Conservation (phyloP, 2,329 filamentous ascomycete genomes). For the Penicillium glabrum region DNA sequence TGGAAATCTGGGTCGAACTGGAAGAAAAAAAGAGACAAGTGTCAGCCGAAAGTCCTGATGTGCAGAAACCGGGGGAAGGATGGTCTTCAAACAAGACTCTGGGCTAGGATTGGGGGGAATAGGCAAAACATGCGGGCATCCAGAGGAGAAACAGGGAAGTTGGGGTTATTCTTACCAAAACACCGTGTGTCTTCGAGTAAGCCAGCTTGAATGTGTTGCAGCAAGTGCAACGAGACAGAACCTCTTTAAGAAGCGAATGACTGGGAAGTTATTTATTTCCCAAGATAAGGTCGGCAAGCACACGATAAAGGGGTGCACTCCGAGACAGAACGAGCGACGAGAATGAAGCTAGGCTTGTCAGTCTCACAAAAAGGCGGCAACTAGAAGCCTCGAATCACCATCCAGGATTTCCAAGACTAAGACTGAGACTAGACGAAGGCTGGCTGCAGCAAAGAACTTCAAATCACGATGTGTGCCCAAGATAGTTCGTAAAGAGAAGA, state of each 20-base stretch:
- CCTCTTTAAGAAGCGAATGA: constrained; percentile 48
- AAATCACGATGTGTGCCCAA: constrained; percentile 24
- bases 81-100: constrained; percentile 17
- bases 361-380: constrained; percentile 32
- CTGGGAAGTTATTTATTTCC: constrained; percentile 41
- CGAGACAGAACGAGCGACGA: constrained; percentile 48
- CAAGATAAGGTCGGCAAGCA: constrained; percentile 38
- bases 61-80: constrained; percentile 4
- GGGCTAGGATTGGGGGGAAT: constrained; percentile 12
- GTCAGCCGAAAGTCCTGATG: constrained; percentile 15
- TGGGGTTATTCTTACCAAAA: constrained; percentile 40
- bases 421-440: constrained; percentile 28
- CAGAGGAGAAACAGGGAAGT: constrained; percentile 22
- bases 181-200: constrained; percentile 47
- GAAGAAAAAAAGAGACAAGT: constrained; percentile 6
- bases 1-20: constrained; percentile 47
- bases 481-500: constrained; percentile 17
- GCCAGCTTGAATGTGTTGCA: constrained; percentile 52
- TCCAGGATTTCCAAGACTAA: constrained; percentile 28
- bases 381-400: constrained; percentile 37
- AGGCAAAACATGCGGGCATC: constrained; percentile 24
- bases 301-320: constrained; percentile 28
- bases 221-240: constrained; percentile 43
- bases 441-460: constrained; percentile 30
- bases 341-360: constrained; percentile 31